Conservation (phyloP, 495 filamentous ascomycete species). For the Aspergillus hancockii region DNA sequence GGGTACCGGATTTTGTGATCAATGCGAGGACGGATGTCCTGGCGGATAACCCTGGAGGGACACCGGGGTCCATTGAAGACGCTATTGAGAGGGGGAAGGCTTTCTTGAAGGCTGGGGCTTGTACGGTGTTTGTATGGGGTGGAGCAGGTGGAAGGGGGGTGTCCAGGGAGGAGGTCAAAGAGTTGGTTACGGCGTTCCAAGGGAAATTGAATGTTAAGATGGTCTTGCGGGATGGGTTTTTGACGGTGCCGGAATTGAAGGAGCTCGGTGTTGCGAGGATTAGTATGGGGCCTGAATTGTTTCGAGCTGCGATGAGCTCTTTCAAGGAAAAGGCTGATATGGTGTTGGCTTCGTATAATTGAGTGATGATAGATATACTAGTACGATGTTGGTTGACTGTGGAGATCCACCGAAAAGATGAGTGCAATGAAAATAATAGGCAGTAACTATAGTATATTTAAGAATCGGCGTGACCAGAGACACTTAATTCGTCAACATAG, state of each 20-base stretch:
- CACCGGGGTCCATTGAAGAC: constrained; percentile 35
- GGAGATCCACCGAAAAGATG: not conserved
- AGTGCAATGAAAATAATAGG: not conserved
- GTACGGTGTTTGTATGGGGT: constrained; percentile 52
- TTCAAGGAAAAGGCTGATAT: constrained; percentile 32
- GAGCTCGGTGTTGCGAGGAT: constrained; percentile 48
- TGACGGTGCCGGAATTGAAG: constrained; percentile 39
- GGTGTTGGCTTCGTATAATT: constrained; percentile 8
- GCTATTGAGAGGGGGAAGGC: constrained; percentile 43
- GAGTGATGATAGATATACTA: not conserved
- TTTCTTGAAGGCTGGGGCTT: constrained; percentile 47
- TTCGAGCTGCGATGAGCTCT: constrained; percentile 26
- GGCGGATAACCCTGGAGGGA: constrained; percentile 16
- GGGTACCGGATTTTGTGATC: constrained; percentile 51
- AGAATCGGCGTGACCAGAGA: not conserved
- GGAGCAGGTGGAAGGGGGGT: constrained; percentile 31
- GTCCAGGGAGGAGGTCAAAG: constrained; percentile 34
- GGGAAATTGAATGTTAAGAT: constrained; percentile 43
- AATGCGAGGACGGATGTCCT: constrained; percentile 51
- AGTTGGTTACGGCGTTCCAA: constrained; percentile 33
- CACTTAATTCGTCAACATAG: not conserved
- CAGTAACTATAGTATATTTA: not conserved
- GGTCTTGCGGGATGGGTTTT: constrained; percentile 24
- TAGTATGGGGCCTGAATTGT: constrained; percentile 40
- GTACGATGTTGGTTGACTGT: too few species aligned